Evolutionary conservation across 148 eudicot genomes (phyloP), one percentile per base, ranked within the genome.

Genomic region (Linanthus parryae): DNA sequence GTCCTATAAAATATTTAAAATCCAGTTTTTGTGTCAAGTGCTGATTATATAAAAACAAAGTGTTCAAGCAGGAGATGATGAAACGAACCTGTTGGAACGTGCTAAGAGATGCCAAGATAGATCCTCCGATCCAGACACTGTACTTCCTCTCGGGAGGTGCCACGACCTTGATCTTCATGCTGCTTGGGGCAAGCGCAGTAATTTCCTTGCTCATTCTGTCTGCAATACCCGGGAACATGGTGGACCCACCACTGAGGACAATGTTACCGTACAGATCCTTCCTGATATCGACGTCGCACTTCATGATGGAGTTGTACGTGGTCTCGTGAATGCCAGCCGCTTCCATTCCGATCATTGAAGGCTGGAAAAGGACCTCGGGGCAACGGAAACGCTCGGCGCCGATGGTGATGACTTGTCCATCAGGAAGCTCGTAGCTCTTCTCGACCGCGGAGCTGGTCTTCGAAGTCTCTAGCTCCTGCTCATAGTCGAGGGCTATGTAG

Each of bases 111-210:
- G 89, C 95, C 76, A 85, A 68, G 61, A 85, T 85, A 45, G 95
- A 85, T 18, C 89, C 95, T 71, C 95, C 95, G 34, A 85, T 85
- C 90, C 90, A 85, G 25, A 85, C 95, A 61, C 95, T 85, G 74
- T 85, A 85, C 69, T 85, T 85, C 75, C 95, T 82, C 73, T 85
- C 95, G 0, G 89, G 95, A n/a, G 95, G 86, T n/a, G 95, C 95
- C 46, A 85, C 95, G 26, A 82, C 86, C 77, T 85, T 86, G 24
- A 86, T 86, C 5, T 31, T 5, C 35, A 5, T 31, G 35, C 35
- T 48, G 34, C 52, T 57, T 35, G 52, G 61, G 22, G 61, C 51
- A 39, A 58, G 35, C 21, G 62, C 62, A 23, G 62, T 58, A 23
- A 58, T 58, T 23, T 58, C 62, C 62, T 58, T 58, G 34, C 62